These are phyloP conservation scores for Lipomyces lipofer DNA, from an alignment of 805 yeast genomes.

Conservation along the genomic window DNA sequence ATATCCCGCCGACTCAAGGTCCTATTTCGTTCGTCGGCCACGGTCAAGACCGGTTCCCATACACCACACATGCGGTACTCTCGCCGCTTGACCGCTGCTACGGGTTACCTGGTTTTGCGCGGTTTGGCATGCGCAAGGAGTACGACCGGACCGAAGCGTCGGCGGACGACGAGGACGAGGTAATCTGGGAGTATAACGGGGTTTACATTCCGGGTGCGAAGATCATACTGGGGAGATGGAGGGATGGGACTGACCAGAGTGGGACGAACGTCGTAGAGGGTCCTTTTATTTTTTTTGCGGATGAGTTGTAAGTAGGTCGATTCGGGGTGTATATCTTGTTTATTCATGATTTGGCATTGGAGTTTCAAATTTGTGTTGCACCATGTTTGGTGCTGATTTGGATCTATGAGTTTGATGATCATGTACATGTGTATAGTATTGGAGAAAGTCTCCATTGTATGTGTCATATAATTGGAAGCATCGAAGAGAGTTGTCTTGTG, in stretches of 20 bases:
- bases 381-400: too few species aligned
- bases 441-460: too few species aligned
- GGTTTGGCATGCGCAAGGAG: constrained; percentile 30
- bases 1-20: constrained; percentile 21
- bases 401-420: too few species aligned
- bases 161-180: constrained; percentile 26
- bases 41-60: constrained; percentile 25
- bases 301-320: constrained; percentile 7
- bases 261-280: constrained; percentile 27
- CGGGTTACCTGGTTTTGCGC: constrained; percentile 30
- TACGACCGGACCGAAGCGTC: constrained; percentile 10
- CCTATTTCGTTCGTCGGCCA: constrained; percentile 24
- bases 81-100: constrained; percentile 22
- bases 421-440: too few species aligned
- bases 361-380: too few species aligned
- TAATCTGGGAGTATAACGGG: constrained; percentile 30
- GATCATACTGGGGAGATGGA: constrained; percentile 28
- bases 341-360: too few species aligned
- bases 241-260: constrained; percentile 22
- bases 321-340: constrained; percentile 1
- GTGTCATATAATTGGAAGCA: too few species aligned
- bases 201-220: constrained; percentile 30
- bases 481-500: too few species aligned
- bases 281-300: constrained; percentile 29
- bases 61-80: constrained; percentile 20